phyloP scores from a whole-genome alignment of 2,329 filamentous ascomycete species.

The Cadophora sp. region DNA sequence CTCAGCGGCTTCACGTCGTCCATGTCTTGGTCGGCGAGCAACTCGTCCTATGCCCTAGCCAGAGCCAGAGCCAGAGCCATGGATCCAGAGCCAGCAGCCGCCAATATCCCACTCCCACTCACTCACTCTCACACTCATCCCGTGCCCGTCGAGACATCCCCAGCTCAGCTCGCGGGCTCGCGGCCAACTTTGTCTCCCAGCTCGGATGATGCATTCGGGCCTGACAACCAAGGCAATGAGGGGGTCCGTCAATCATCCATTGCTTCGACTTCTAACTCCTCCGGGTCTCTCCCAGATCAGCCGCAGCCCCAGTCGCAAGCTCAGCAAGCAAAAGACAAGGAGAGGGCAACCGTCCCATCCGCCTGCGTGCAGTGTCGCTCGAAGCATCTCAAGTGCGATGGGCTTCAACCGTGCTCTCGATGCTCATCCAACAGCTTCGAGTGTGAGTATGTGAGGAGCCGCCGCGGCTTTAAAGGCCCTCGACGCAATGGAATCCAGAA shows the following conservation, averaged over 20 bases:
- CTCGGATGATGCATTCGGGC: constrained; percentile 24
- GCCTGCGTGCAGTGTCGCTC: constrained; percentile 42
- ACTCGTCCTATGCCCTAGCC: constrained; percentile 14
- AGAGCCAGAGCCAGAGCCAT: constrained; percentile 19
- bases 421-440: constrained; percentile 64
- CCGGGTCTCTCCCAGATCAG: constrained; percentile 6
- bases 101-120: background rate
- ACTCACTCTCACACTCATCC: background rate
- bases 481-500: constrained; percentile 52
- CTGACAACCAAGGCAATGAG: constrained; percentile 24
- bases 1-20: constrained; percentile 22
- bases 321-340: constrained; percentile 28
- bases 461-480: constrained; percentile 76
- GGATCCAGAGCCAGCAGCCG: constrained; percentile 17
- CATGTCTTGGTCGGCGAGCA: constrained; percentile 37
- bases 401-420: constrained; percentile 70
- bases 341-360: constrained; percentile 38
- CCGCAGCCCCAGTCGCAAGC: background rate
- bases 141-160: constrained; percentile 1
- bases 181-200: constrained; percentile 20
- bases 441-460: constrained; percentile 76
- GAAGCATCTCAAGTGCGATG: constrained; percentile 80
- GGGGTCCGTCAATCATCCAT: constrained; percentile 25
- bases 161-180: background rate
- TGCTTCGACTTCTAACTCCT: constrained; percentile 17